phyloP scores from a whole-genome alignment of 352 stramenopile genomes.

The Aphanomyces invadans region DNA sequence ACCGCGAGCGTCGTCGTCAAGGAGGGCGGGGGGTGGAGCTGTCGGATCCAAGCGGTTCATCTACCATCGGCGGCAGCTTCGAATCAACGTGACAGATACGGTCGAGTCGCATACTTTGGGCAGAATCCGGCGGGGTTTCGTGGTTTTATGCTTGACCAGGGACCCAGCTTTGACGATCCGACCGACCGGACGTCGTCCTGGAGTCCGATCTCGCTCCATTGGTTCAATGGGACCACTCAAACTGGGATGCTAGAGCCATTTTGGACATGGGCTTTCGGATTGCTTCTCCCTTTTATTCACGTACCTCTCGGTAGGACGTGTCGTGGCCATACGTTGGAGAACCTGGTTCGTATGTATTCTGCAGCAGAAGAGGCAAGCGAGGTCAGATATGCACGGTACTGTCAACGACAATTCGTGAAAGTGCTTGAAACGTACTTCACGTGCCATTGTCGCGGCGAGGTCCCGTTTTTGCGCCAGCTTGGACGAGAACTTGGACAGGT shows the following conservation, averaged over 20 bases:
- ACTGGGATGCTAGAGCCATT: neutral
- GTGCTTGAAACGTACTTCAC: neutral
- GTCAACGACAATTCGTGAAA: too few species aligned
- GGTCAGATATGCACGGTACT: too few species aligned
- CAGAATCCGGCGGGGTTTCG: conserved; percentile 42
- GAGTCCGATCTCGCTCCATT: conserved; percentile 15
- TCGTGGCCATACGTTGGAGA: conserved; percentile 1
- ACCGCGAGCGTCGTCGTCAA: conserved; percentile 46
- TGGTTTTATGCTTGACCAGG: conserved; percentile 56
- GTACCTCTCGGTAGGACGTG: neutral
- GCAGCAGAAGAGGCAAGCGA: neutral
- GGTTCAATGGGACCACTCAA: conserved; percentile 8
- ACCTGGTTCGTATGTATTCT: neutral
- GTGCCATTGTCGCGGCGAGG: neutral
- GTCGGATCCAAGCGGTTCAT: conserved; percentile 36
- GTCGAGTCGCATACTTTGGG: conserved; percentile 48
- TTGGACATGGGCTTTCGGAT: too few species aligned
- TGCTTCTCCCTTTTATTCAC: neutral
- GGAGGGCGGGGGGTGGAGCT: conserved; percentile 42
- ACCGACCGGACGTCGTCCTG: conserved; percentile 14
- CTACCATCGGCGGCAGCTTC: neutral
- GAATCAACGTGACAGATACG: neutral
- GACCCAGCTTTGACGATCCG: conserved; percentile 8
- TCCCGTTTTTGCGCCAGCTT: conserved; percentile 19
- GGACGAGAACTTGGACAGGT: conserved; percentile 21